Base-by-base conservation (phyloP, 345 rosid genomes). In the Litchi chinensis region DNA sequence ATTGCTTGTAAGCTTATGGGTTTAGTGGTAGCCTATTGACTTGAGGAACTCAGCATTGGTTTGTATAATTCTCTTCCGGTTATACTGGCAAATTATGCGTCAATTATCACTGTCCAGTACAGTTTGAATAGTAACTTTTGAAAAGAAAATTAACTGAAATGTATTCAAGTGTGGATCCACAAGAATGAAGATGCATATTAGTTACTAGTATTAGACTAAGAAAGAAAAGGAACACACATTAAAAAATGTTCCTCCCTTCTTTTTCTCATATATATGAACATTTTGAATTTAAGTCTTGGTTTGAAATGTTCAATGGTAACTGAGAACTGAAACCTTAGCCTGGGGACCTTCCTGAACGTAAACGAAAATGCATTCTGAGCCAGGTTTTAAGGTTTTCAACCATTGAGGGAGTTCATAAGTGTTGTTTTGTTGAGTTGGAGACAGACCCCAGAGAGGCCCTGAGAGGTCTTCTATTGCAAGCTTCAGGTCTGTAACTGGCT, bases 291-390 rank as follows among this genome's bases (percentile, higher is more conserved):
- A 54, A 10, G 10, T 7, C 50, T 9, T 46, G 11, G 50, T 11
- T 70, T 46, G 9, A 24, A 24, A 15, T 48, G 73, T 46, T 52
- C 13, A 92, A n/a, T 87, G 73, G 91, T 90, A 93, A 85, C 93
- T 85, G 15, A 79, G 76, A 21, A 93, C 81, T 5, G 91, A 79
- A 65, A 95, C 82, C 80, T 86, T 88, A 5, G 94, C 97, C 70
- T 92, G 97, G 6, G 98, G 97, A 6, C 97, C 93, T 2, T 89
- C 97, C 79, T 93, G 97, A 11, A 92, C 82, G 9, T 95, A 93
- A 71, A 92, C 89, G 40, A 92, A 93, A 10, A 56, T 82, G 77
- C 77, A 85, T 40, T 83, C 90, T 5, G 89, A 83, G 28, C 88
- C 90, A 3, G 93, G 89, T 28, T 73, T 77, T 50, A 93, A 69